A percentile compares a stretch with the other conserved stretches of the same genome.
Conservation (phyloP, 73 alveolate species). For the Durusdinium trenchii region DNA sequence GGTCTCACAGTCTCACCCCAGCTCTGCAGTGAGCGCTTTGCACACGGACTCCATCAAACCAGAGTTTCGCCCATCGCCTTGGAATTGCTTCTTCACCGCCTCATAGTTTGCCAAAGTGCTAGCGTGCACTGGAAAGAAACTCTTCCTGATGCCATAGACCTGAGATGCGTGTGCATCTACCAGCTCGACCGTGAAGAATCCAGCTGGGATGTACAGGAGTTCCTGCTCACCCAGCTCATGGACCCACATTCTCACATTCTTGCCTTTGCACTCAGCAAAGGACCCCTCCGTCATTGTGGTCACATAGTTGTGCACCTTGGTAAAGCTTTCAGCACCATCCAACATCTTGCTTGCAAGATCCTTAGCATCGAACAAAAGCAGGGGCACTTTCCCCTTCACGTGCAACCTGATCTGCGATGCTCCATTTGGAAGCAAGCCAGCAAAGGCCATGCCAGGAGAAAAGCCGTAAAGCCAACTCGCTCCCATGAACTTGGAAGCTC, state of each 20-base stretch:
- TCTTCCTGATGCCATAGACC: slow-evolving; percentile 18
- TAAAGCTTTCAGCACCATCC: not conserved
- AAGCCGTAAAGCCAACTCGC: slow-evolving; percentile 5
- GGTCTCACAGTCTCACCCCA: too few species aligned
- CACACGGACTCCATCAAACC: not conserved
- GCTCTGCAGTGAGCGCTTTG: too few species aligned
- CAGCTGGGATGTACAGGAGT: not conserved
- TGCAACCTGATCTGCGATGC: not conserved
- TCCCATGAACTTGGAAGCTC: slow-evolving; percentile 7
- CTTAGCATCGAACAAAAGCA: not conserved
- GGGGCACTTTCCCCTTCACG: not conserved
- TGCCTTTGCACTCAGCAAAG: not conserved
- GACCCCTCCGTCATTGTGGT: not conserved
- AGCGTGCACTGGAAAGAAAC: not conserved
- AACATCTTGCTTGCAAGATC: too few species aligned
- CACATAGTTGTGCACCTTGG: not conserved
- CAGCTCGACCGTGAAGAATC: not conserved
- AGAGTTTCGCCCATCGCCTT: not conserved
- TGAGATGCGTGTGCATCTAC: not conserved
- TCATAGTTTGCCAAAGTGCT: not conserved
- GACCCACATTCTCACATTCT: not conserved
- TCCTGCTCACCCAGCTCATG: not conserved
- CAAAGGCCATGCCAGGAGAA: slow-evolving; percentile 10
- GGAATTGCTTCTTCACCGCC: not conserved
- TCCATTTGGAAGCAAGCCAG: slow-evolving; percentile 31